Evolutionary conservation across 2,329 filamentous ascomycete genomes (phyloP), one percentile per base, ranked within the genome.

Genomic region (Calonectria pseudoreteaudii): DNA sequence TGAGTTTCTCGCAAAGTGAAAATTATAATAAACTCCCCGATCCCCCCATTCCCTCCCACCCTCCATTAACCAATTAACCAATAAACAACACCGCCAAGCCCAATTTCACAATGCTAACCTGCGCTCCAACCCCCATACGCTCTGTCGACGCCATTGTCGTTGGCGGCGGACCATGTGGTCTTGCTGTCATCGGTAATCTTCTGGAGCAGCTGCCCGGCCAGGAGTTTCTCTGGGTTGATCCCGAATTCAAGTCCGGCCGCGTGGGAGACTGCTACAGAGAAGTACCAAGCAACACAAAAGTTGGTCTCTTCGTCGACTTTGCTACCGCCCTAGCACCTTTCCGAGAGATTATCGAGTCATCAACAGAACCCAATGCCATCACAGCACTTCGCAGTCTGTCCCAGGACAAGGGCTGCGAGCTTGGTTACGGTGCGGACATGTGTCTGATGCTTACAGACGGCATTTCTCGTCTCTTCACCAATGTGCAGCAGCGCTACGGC

Each of bases 211-310:
- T 87, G 38, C 86, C 68, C 30, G 71, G 87, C 60, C 83, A 87
- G 10, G 82, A 84, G 11, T 87, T 87, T 18, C 86, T 93, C 64
- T 93, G 91, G 91, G 85, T 92, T 50, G 91, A 93, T 78, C 86
- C 90, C 41, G 79, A 81, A 3, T 92, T 93, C 78, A 83, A 88
- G 30, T 90, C 84, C 34, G 90, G 90, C 6, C 84, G 89, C 52
- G 84, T 91, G 38, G 85, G 88, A 76, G 84, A 85, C 72, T 86
- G 85, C 79, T 93, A 93, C 79, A 86, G 90, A 62, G 90, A 92
- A 79, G 91, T 93, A 26, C 91, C 91, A 13, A 85, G 83, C 77
- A 93, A 93, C 80, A 93, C 91, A 71, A 92, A 91, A 79, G 90
- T 91, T 52, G 86, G 87, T 56, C 85, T 91, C 28, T 93, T 93